phyloP scores from a whole-genome alignment of 148 eudicot species.

The Rhododendron henanense region DNA sequence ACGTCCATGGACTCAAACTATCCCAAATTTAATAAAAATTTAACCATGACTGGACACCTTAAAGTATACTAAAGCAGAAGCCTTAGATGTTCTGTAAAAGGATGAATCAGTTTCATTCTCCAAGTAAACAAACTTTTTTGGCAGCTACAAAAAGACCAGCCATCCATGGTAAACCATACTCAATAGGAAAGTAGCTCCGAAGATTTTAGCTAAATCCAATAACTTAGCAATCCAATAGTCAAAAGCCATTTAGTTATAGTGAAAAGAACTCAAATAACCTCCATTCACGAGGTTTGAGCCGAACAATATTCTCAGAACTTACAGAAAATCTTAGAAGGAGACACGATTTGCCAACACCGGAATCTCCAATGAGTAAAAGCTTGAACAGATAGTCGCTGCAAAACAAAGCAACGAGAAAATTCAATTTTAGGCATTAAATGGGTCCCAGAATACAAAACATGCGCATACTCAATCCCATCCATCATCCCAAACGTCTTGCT shows the following conservation, averaged over 20 bases:
- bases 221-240: not conserved
- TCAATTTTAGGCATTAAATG: not conserved
- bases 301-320: not conserved
- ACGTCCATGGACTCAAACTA: not conserved
- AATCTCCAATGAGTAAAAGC: conserved; percentile 26
- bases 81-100: not conserved
- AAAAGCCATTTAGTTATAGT: not conserved
- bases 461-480: not conserved
- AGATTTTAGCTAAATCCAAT: not conserved
- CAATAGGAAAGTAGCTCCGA: not conserved
- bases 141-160: not conserved
- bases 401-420: not conserved
- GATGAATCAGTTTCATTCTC: not conserved
- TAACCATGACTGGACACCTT: not conserved
- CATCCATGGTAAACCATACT: not conserved
- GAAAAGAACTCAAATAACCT: not conserved
- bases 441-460: not conserved
- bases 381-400: conserved; percentile 27
- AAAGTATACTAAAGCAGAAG: not conserved
- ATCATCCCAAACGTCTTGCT: not conserved
- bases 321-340: conserved; percentile 21
- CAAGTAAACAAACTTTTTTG: not conserved
- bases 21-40: not conserved
- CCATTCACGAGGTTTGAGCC: not conserved
- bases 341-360: conserved; percentile 27